These are phyloP conservation scores for Trichosporon coremiiforme DNA, from an alignment of 1,284 basidiomycete genomes.

Conservation along the genomic window DNA sequence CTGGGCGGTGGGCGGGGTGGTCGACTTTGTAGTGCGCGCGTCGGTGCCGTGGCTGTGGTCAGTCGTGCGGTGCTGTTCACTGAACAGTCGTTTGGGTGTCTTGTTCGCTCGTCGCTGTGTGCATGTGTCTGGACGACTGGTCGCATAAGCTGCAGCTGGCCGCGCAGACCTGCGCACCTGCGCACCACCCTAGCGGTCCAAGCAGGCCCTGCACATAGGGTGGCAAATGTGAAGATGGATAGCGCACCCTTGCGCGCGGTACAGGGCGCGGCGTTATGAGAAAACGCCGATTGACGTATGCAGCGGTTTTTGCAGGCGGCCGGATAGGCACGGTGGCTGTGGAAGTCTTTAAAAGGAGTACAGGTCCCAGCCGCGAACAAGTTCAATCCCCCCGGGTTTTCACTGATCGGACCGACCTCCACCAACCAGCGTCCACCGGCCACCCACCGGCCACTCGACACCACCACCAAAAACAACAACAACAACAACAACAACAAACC, in stretches of 20 bases:
- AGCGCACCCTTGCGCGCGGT: constrained; percentile 1
- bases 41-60: background rate
- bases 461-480: constrained; percentile 7
- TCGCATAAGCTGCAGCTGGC: background rate
- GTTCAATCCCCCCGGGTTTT: constrained; percentile 20
- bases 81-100: background rate
- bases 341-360: constrained; percentile 20
- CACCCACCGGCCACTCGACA: background rate
- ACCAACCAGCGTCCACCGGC: constrained; percentile 9
- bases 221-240: constrained; percentile 17
- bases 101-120: constrained; percentile 1
- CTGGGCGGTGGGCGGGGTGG: background rate
- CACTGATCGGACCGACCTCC: constrained; percentile 20
- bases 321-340: constrained; percentile 18
- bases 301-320: constrained; percentile 15
- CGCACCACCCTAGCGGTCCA: background rate
- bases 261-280: constrained; percentile 16
- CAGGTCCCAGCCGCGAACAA: constrained; percentile 17
- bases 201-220: constrained; percentile 15
- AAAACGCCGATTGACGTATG: constrained; percentile 17
- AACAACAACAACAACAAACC: constrained; percentile 7
- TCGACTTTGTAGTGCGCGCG: background rate
- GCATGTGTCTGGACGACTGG: background rate
- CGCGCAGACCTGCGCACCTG: background rate
- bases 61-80: background rate